These are phyloP conservation scores for Botryotinia narcissicola DNA, from an alignment of 2,329 filamentous ascomycete species.

Conservation along the genomic window DNA sequence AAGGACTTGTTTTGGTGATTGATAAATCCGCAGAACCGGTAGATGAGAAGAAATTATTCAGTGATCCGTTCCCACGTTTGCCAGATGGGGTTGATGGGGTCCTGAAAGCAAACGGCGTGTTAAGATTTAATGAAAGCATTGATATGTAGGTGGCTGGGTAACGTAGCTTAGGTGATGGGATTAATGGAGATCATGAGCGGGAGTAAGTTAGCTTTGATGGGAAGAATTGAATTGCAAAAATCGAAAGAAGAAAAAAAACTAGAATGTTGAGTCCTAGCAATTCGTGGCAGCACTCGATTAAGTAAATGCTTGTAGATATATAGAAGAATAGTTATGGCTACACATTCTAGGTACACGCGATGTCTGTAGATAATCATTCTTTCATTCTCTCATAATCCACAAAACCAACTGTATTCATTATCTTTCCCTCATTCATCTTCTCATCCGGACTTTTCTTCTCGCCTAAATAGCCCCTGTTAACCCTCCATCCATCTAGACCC, in stretches of 20 bases:
- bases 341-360: neutral
- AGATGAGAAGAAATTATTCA: conserved; percentile 37
- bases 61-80: conserved; percentile 57
- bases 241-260: neutral
- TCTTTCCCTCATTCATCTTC: neutral
- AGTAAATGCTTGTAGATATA: neutral
- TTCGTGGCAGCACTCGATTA: neutral
- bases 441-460: neutral
- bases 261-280: too few relatives aligned
- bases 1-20: conserved; percentile 86
- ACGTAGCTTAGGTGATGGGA: neutral
- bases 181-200: neutral
- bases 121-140: conserved; percentile 92
- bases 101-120: conserved; percentile 78
- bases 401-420: neutral
- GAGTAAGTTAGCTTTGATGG: neutral
- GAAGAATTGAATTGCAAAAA: neutral
- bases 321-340: neutral
- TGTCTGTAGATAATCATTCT: neutral
- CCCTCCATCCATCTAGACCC: neutral
- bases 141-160: conserved; percentile 52
- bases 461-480: neutral
- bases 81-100: conserved; percentile 85
- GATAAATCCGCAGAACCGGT: conserved; percentile 65
- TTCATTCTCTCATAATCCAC: neutral